Conservation (phyloP, 129 eudicot genomes). For the Flaveria trinervia region DNA sequence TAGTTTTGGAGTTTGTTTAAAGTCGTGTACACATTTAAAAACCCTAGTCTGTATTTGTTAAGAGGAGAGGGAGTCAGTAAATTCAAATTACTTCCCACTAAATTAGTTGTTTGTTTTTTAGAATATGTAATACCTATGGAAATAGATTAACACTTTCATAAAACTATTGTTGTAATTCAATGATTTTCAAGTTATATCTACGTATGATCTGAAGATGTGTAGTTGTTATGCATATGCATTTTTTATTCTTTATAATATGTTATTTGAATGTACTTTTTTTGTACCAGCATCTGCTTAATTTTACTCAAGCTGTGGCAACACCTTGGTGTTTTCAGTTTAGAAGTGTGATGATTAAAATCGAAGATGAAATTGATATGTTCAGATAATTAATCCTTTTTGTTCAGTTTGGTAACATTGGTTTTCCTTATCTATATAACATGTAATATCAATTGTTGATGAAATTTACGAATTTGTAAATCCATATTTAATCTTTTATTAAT, state of each 20-base stretch:
- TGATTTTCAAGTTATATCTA: background rate
- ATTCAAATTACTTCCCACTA: background rate
- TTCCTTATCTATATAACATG: background rate
- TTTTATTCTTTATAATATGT: background rate
- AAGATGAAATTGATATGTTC: too few relatives aligned
- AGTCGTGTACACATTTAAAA: background rate
- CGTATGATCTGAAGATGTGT: constrained; percentile 9
- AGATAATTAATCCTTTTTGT: background rate
- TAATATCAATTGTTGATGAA: background rate
- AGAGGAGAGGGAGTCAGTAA: too few relatives aligned
- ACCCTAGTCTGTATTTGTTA: background rate
- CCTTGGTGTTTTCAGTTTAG: background rate
- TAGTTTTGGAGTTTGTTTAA: background rate
- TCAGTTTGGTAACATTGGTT: background rate
- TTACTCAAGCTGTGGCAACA: background rate
- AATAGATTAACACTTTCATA: background rate
- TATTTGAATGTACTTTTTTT: background rate
- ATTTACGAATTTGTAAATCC: background rate
- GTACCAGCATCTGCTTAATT: background rate
- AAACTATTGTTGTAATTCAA: background rate
- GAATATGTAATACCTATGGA: background rate
- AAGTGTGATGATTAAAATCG: background rate
- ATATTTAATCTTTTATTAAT: background rate
- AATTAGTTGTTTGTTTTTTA: background rate
- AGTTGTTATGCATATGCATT: background rate